Percentiles rank a stretch among this genome's conserved stretches.
Evolutionary conservation across 2,329 filamentous ascomycete genomes (phyloP).

Genomic region (Talaromyces piceae): DNA sequence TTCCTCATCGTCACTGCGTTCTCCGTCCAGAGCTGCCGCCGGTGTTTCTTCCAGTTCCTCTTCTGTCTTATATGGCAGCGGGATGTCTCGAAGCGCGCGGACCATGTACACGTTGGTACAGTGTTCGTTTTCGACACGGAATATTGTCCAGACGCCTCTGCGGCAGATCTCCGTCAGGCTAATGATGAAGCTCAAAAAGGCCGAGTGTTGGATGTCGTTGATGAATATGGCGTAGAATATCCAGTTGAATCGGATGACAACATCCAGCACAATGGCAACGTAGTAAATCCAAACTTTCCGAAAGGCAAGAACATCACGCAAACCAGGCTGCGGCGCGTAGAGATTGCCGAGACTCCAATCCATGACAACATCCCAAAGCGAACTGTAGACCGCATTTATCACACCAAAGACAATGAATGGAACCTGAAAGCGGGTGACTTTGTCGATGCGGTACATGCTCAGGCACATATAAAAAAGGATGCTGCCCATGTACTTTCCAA

Average conservation of each 20-base stretch:
- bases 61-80: conserved; percentile 64
- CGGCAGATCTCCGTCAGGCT: conserved; percentile 72
- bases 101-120: conserved; percentile 85
- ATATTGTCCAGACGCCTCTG: conserved; percentile 81
- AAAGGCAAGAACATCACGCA: conserved; percentile 73
- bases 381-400: conserved; percentile 78
- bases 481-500: conserved; percentile 81
- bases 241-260: conserved; percentile 86
- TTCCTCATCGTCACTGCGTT: conserved; percentile 11
- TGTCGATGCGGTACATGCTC: conserved; percentile 73
- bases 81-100: conserved; percentile 81
- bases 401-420: conserved; percentile 72
- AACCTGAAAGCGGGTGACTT: conserved; percentile 49
- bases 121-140: conserved; percentile 97
- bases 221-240: conserved; percentile 86
- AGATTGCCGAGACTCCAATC: conserved; percentile 89
- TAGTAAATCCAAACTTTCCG: conserved; percentile 82
- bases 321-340: conserved; percentile 56
- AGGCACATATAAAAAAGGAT: conserved; percentile 72
- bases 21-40: conserved; percentile 10
- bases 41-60: conserved; percentile 15
- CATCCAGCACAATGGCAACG: conserved; percentile 70
- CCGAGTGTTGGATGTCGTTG: conserved; percentile 72
- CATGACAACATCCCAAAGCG: conserved; percentile 91
- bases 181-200: conserved; percentile 71